These are phyloP conservation scores for Chytriomyces confervae DNA, from an alignment of 192 early-diverging fungal genomes.

Conservation along the genomic window DNA sequence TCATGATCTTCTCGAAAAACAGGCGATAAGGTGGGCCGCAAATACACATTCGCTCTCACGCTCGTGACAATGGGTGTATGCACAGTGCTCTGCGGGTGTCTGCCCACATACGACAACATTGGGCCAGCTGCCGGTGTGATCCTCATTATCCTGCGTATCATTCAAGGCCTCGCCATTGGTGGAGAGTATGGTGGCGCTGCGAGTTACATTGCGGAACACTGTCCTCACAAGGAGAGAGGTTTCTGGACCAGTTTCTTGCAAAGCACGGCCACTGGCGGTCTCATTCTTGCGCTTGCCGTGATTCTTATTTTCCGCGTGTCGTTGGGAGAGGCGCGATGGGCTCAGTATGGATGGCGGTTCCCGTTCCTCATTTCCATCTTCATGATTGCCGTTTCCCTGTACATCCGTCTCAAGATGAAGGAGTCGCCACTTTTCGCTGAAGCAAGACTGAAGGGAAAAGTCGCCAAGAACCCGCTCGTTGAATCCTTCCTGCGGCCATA, in stretches of 20 bases:
- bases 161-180: constrained; percentile 43
- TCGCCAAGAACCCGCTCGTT: constrained; percentile 19
- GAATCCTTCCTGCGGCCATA: constrained; percentile 27
- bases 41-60: constrained; percentile 28
- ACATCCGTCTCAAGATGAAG: constrained; percentile 38
- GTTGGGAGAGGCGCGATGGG: constrained; percentile 10
- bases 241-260: constrained; percentile 40
- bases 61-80: constrained; percentile 36
- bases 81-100: constrained; percentile 36
- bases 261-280: constrained; percentile 30
- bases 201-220: constrained; percentile 39
- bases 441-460: constrained; percentile 22
- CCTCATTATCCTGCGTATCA: constrained; percentile 35
- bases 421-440: constrained; percentile 35
- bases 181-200: constrained; percentile 46
- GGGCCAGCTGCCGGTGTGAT: constrained; percentile 31
- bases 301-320: constrained; percentile 18
- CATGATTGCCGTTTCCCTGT: constrained; percentile 27
- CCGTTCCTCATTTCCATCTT: constrained; percentile 40
- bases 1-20: too few relatives aligned
- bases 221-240: constrained; percentile 23
- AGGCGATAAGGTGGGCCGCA: constrained; percentile 21
- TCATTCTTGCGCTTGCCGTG: constrained; percentile 26
- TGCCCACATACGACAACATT: constrained; percentile 29
- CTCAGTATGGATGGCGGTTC: constrained; percentile 39